phyloP scores from a whole-genome alignment of 768 basidiomycete genomes.

The Mycena amicta region DNA sequence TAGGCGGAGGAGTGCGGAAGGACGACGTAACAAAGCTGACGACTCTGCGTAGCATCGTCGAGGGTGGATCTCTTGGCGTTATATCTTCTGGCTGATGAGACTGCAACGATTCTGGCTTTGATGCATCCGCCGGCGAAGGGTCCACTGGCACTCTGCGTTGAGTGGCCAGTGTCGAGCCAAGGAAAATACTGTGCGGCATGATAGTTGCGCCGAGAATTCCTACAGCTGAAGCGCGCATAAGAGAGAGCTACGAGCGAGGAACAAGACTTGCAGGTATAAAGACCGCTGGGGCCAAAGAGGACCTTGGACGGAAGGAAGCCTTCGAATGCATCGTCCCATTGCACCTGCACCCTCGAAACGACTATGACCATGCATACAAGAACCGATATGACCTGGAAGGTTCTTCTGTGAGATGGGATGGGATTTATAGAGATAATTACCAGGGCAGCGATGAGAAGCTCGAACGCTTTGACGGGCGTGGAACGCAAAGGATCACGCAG shows the following conservation, averaged over 20 bases:
- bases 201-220: conserved; percentile 84
- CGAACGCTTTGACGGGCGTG: conserved; percentile 69
- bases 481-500: conserved; percentile 71
- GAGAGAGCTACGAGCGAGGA: neutral
- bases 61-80: neutral
- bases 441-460: conserved; percentile 61
- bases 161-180: conserved; percentile 84
- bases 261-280: conserved; percentile 64
- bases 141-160: conserved; percentile 63
- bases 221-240: conserved; percentile 33
- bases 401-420: too few species aligned
- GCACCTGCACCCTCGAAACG: conserved; percentile 66
- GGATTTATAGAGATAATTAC: too few species aligned
- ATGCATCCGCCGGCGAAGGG: neutral
- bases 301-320: conserved; percentile 77
- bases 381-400: conserved; percentile 63
- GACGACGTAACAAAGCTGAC: conserved; percentile 33
- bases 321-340: conserved; percentile 74
- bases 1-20: conserved; percentile 41
- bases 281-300: conserved; percentile 54
- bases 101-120: conserved; percentile 21
- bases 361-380: conserved; percentile 80
- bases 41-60: conserved; percentile 11
- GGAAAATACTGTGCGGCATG: conserved; percentile 92
- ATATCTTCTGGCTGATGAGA: conserved; percentile 5